Evolutionary conservation across 1,139 yeast genomes (phyloP), one percentile per base, ranked within the genome.

Genomic region (Geotrichum fermentans): DNA sequence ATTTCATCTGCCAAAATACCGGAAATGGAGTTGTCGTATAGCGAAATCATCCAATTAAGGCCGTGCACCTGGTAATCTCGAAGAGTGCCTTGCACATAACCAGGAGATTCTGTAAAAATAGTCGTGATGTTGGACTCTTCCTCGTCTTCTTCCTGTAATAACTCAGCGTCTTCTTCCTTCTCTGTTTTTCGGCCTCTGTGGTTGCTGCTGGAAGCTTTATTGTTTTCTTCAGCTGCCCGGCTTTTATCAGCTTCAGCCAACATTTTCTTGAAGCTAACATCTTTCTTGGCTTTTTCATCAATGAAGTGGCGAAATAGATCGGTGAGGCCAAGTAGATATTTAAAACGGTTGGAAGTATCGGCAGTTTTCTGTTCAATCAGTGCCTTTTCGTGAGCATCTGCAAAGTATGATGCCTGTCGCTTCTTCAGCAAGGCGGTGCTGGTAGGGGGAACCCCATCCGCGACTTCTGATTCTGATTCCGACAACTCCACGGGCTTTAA

Each of bases 1-100:
- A 92, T 92, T 68, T 92, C 98, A 67, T 92, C 98, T 5, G 98
- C 98, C 50, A 92, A 73, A 47, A 92, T 90, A 40, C 97, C 97
- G 1, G 94, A 82, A 49, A 89, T 73, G 58, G 82, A 80, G 67
- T 89, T 87, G 58, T 85, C 90, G 61, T 84, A 81, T 49, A 90
- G 70, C 0, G 89, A 78, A n/a, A 89, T 79, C 63, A 89, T 71
- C 97, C 97, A 89, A 68, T 90, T 90, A 58, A 90, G 74, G 52
- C 97, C 97, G 64, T 87, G 96, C 53, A 90, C 76, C 68, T 90
- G 97, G 66, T 90, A 90, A 56, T 85, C 90, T 59, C 97, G 75
- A 55, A 90, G 69, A 46, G 65, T 71, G 21, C 76, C 56, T 66
- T 66, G 56, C 43, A 72, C 64, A 48, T 75, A 92, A 8, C 79